Base-by-base conservation (phyloP, 2,329 filamentous ascomycete species). In the Colletotrichum sp. region DNA sequence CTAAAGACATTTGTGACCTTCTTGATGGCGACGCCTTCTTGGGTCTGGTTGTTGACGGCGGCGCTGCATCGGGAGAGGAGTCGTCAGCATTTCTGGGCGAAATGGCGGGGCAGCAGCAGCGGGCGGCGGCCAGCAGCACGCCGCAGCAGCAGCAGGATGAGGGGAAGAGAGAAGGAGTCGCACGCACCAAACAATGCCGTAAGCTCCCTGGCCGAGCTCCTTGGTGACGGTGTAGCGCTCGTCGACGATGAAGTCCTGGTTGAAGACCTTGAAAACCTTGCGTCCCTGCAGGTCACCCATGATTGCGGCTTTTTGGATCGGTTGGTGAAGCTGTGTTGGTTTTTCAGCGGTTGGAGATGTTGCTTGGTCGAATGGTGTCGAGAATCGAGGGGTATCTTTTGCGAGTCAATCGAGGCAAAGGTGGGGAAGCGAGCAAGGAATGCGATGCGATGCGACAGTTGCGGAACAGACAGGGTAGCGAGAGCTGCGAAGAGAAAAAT, bases 1-100 rank as follows among this genome's bases (percentile, higher is more conserved):
- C 96, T 98, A 88, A 99, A 99, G 82, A 99, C 96, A 94, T 99
- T 99, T 89, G 97, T 99, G 85, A 99, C 95, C 88, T 99, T 99
- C 88, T 99, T 99, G 90, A 99, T 97, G 82, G 97, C 97, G 78
- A 99, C 96, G 55, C 96, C 96, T 85, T 99, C 97, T 82, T 93
- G 94, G 36, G 95, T 98, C 85, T 96, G 93, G 84, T 93, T 94
- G 90, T 99, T 98, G 79, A 95, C 95, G 72, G 97, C 97, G 77
- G 97, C 96, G 86, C 96, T 98, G 84, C 44, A 34, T 59, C 52
- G 62, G 63, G 39, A n/a, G 36, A 59, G 21, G 52, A 57, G 55
- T 64, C 62, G 72, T 76, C 69, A 78, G 75, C 69, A 66, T 52
- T 77, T 71, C 39, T 70, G 60, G 72, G 62, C 66, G 30, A 39